These are phyloP conservation scores for Areca catechu DNA, from an alignment of 176 grass and related monocot genomes.

Conservation along the genomic window DNA sequence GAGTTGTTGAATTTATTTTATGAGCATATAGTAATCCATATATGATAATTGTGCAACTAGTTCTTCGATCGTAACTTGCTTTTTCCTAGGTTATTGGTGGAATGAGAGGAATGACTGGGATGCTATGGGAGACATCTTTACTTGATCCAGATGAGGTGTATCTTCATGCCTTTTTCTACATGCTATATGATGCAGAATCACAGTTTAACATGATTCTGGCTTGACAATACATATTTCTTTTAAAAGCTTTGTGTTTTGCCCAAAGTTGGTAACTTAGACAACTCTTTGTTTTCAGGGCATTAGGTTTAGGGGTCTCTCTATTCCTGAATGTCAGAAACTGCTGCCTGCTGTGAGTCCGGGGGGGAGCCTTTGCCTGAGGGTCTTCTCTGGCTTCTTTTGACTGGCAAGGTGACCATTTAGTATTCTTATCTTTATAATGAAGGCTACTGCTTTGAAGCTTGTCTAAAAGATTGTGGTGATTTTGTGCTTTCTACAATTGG, in stretches of 20 bases:
- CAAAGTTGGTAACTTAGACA: not conserved
- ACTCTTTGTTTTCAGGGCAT: slow-evolving; percentile 51
- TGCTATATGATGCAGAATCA: too few species aligned
- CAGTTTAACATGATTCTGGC: not conserved
- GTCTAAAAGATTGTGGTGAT: too few species aligned
- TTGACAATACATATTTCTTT: not conserved
- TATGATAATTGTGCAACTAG: too few species aligned
- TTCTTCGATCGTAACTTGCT: slow-evolving; percentile 1
- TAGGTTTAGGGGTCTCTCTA: slow-evolving; percentile 90
- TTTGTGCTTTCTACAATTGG: too few species aligned
- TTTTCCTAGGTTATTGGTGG: slow-evolving; percentile 82
- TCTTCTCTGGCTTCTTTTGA: slow-evolving; percentile 99
- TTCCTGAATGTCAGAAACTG: slow-evolving; percentile 94
- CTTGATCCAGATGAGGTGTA: slow-evolving; percentile 97
- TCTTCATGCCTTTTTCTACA: not conserved
- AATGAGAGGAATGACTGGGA: slow-evolving; percentile 96
- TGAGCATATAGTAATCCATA: too few species aligned
- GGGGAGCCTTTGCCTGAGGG: slow-evolving; percentile 93
- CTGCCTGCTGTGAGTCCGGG: slow-evolving; percentile 56
- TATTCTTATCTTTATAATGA: not conserved
- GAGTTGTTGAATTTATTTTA: too few species aligned
- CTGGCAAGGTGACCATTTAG: slow-evolving; percentile 53
- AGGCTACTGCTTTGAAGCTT: too few species aligned
- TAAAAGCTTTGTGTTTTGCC: too few species aligned
- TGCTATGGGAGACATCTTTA: slow-evolving; percentile 97